phyloP scores from a whole-genome alignment of 495 filamentous ascomycete species.

The Tuber microsphaerosporum region DNA sequence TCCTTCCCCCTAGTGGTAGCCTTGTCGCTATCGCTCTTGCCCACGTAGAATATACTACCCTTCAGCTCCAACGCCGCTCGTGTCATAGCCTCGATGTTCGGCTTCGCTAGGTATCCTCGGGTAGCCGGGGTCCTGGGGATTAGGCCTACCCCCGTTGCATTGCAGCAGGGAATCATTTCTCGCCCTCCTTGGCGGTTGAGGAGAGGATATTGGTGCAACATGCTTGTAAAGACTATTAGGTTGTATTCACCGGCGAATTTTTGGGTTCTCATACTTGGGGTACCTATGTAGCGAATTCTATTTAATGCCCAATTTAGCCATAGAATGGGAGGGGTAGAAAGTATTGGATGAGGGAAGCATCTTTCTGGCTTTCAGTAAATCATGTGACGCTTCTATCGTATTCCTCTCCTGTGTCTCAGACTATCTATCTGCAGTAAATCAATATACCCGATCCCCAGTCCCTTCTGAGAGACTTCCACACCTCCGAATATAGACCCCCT shows the following conservation, averaged over 20 bases:
- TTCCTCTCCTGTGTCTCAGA: slow-evolving; percentile 53
- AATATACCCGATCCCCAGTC: slow-evolving; percentile 61
- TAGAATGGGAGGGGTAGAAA: not conserved
- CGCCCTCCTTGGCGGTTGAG: slow-evolving; percentile 69
- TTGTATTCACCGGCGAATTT: slow-evolving; percentile 50
- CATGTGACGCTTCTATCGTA: slow-evolving; percentile 66
- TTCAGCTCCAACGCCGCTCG: not conserved
- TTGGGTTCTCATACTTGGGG: slow-evolving; percentile 60
- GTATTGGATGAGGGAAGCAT: not conserved
- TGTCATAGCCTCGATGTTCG: slow-evolving; percentile 41
- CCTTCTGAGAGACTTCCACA: slow-evolving; percentile 58
- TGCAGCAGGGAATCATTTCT: slow-evolving; percentile 68
- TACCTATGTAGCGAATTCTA: slow-evolving; percentile 64
- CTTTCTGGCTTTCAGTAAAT: slow-evolving; percentile 54
- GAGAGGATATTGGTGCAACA: slow-evolving; percentile 69
- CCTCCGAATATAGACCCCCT: slow-evolving; percentile 62
- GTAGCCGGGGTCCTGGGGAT: slow-evolving; percentile 64
- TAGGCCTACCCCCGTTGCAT: slow-evolving; percentile 62
- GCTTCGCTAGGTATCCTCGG: slow-evolving; percentile 51
- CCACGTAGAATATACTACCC: not conserved
- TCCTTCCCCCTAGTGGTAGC: slow-evolving; percentile 59
- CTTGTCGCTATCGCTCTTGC: slow-evolving; percentile 48
- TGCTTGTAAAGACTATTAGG: slow-evolving; percentile 66
- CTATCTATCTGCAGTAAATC: slow-evolving; percentile 71
- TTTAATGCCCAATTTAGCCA: not conserved